Evolutionary conservation across 139 green algal genomes (phyloP), one percentile per base, ranked within the genome.

Genomic region (Penium margaritaceum): DNA sequence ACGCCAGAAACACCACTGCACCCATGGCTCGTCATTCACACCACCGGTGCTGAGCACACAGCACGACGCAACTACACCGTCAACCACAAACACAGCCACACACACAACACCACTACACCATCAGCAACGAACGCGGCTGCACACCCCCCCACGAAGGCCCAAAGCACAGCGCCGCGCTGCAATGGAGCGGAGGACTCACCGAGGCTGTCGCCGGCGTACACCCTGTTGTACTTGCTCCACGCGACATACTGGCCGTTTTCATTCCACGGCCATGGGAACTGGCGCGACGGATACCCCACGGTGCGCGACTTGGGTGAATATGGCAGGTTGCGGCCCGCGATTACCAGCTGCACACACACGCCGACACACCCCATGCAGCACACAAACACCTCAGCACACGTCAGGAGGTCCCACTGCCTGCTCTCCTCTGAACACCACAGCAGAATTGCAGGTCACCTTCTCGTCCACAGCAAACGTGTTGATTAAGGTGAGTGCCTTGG

Each of bases 181-280:
- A 33, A 9, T 15, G 51, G 30, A 24, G 2, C 0, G 30, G 51
- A 29, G 51, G 15, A 6, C 51, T n/a, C 17, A 60, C 51, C 51
- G 51, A 60, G 51, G 24, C 24, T 60, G 51, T 60, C 51, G 51
- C 51, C 51, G 24, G 29, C 30, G 51, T 60, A 60, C 24, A 60
- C 51, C 24, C 21, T n/a, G 51, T 60, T 60, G 15, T 60, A 33
- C 51, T 33, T 60, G 51, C 51, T 60, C 51, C 51, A 60, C 24
- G 29, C 51, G 24, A 24, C 51, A 5, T 33, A 6, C 1, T 60
- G 24, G 24, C 29, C 51, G 24, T 60, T 24, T n/a, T n/a, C 24
- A 24, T 60, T 60, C 51, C 51, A 60, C 51, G 51, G 51, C 51
- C 51, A 60, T 24, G 30, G 51, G 51, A 60, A 60, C 51, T n/a